Evolutionary conservation across 1,284 basidiomycete species (phyloP).

Genomic region (Phlebopus sp.): DNA sequence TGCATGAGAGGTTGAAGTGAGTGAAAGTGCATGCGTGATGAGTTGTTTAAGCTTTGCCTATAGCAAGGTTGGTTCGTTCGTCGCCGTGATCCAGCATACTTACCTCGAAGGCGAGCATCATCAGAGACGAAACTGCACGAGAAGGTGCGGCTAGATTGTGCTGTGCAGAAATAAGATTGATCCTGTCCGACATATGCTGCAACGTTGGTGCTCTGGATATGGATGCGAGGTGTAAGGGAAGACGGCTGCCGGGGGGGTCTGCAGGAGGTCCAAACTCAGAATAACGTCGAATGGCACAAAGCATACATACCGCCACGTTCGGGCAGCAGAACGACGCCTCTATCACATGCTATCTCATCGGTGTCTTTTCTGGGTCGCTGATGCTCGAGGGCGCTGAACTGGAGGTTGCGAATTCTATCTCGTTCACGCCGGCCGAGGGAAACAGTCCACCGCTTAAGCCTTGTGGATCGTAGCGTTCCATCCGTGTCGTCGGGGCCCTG

Average conservation of each 20-base stretch:
- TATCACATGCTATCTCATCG: conserved; percentile 71
- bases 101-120: conserved; percentile 78
- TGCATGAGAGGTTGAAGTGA: conserved; percentile 71
- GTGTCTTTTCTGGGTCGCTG: conserved; percentile 42
- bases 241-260: conserved; percentile 71
- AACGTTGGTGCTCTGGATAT: conserved; percentile 65
- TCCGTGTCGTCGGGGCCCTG: conserved; percentile 56
- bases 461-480: conserved; percentile 55
- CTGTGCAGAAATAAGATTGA: conserved; percentile 77
- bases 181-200: conserved; percentile 75
- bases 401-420: conserved; percentile 59
- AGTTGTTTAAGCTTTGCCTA: conserved; percentile 81
- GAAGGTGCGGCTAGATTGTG: conserved; percentile 62
- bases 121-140: conserved; percentile 60
- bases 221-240: conserved; percentile 67
- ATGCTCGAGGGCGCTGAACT: conserved; percentile 38
- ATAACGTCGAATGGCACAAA: not conserved
- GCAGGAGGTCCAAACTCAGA: not conserved
- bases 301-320: conserved; percentile 59
- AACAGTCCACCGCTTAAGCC: conserved; percentile 74
- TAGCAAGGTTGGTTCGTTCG: conserved; percentile 2
- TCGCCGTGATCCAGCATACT: not conserved
- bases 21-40: conserved; percentile 70
- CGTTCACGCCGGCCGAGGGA: conserved; percentile 70
- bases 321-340: conserved; percentile 56